Evolutionary conservation across 306 rosid species (phyloP).

Genomic region (Sophora flavescens): DNA sequence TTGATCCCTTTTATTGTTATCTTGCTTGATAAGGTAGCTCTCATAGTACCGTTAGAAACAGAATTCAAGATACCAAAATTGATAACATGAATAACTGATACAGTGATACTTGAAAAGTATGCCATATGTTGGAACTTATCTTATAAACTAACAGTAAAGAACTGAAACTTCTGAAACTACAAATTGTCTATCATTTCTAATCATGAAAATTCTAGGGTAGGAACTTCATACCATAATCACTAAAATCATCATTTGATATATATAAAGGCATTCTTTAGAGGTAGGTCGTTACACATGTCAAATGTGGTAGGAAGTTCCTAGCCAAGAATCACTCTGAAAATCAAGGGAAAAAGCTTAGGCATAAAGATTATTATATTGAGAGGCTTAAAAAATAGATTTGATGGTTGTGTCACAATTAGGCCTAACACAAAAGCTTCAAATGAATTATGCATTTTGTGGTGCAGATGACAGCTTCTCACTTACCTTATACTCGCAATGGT

Average conservation of each 20-base stretch:
- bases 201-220: not conserved
- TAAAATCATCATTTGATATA: not conserved
- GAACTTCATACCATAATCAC: not conserved
- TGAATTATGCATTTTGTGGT: constrained; percentile 24
- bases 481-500: constrained; percentile 89
- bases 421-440: not conserved
- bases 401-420: constrained; percentile 27
- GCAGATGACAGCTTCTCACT: constrained; percentile 97
- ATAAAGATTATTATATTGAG: not conserved
- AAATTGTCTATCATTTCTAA: not conserved
- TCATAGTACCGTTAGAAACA: not conserved
- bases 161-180: not conserved
- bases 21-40: constrained; percentile 5
- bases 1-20: not conserved
- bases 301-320: not conserved
- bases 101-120: not conserved
- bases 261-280: too few relatives aligned
- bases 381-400: not conserved
- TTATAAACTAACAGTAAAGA: not conserved
- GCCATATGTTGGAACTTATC: not conserved
- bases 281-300: not conserved
- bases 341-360: constrained; percentile 6
- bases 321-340: not conserved
- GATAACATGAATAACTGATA: not conserved
- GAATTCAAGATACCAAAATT: not conserved